A percentile compares a stretch with the other conserved stretches of the same genome.
phyloP scores from a whole-genome alignment of 768 basidiomycete species.

The Xerocomellus dryophilus region DNA sequence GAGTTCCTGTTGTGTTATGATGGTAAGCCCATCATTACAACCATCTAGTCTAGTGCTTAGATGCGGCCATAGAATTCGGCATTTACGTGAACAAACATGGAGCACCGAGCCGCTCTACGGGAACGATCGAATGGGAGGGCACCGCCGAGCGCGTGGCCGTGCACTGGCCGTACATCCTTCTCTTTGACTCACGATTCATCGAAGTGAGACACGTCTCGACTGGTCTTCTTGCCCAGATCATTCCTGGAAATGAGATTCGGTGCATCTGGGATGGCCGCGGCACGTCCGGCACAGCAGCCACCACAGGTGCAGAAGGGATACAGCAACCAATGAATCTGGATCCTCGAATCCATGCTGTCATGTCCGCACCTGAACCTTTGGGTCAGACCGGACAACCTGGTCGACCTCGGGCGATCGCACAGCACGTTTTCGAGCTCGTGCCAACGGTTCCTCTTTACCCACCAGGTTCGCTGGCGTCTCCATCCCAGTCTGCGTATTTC shows the following conservation, averaged over 20 bases:
- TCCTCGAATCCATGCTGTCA: constrained; percentile 83
- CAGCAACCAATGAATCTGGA: constrained; percentile 58
- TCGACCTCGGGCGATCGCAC: constrained; percentile 51
- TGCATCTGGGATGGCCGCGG: constrained; percentile 90
- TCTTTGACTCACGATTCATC: constrained; percentile 88
- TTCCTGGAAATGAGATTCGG: constrained; percentile 74
- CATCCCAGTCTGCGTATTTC: constrained; percentile 51
- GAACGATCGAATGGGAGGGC: constrained; percentile 93
- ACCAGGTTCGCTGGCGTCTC: constrained; percentile 50
- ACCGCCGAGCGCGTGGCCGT: constrained; percentile 84
- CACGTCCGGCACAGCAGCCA: constrained; percentile 24
- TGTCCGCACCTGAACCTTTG: constrained; percentile 52
- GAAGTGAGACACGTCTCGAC: constrained; percentile 84
- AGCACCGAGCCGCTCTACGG: constrained; percentile 67
- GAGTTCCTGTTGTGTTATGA: constrained; percentile 90
- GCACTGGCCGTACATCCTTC: constrained; percentile 83
- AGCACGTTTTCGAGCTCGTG: constrained; percentile 76
- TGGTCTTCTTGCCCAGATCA: constrained; percentile 77
- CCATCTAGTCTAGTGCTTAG: constrained; percentile 1
- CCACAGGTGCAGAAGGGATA: constrained; percentile 33
- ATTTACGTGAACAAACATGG: constrained; percentile 91
- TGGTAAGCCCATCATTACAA: constrained; percentile 42
- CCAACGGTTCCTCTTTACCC: constrained; percentile 38
- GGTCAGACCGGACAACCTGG: constrained; percentile 38
- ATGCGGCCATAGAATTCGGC: constrained; percentile 65